These are phyloP conservation scores for Spatholobus suberectus DNA, from an alignment of 306 rosid species.

Conservation along the genomic window DNA sequence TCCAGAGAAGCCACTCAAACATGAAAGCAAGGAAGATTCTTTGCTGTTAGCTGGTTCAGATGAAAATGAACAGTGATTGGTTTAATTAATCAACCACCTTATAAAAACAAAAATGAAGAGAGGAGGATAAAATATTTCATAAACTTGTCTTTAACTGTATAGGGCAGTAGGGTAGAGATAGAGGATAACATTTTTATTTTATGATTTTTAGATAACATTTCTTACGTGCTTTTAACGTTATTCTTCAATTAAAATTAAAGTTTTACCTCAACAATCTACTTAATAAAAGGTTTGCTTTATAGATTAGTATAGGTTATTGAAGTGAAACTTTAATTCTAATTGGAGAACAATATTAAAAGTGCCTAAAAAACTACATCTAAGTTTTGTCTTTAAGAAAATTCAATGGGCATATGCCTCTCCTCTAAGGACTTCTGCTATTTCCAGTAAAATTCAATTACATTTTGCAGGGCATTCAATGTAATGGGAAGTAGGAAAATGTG, in stretches of 20 bases:
- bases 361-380: not conserved
- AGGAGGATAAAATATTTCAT: not conserved
- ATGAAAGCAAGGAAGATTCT: slow-evolving; percentile 52
- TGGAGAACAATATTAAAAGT: not conserved
- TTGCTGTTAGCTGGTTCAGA: slow-evolving; percentile 30
- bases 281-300: not conserved
- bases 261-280: not conserved
- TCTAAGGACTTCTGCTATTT: slow-evolving; percentile 37
- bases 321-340: not conserved
- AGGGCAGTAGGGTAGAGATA: slow-evolving; percentile 48
- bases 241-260: not conserved
- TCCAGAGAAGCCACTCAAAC: slow-evolving; percentile 41
- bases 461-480: slow-evolving; percentile 48
- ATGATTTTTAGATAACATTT: slow-evolving; percentile 1
- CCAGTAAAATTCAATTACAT: slow-evolving; percentile 46
- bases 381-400: slow-evolving; percentile 16
- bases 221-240: not conserved
- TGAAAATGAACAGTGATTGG: slow-evolving; percentile 44
- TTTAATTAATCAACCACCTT: slow-evolving; percentile 37
- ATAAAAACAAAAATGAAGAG: not conserved
- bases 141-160: slow-evolving; percentile 55
- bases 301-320: not conserved
- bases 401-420: not conserved
- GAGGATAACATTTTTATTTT: slow-evolving; percentile 39
- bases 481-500: slow-evolving; percentile 41